Evolutionary conservation across 176 grass and related monocot species (phyloP).

Genomic region (Triticum monococcum): DNA sequence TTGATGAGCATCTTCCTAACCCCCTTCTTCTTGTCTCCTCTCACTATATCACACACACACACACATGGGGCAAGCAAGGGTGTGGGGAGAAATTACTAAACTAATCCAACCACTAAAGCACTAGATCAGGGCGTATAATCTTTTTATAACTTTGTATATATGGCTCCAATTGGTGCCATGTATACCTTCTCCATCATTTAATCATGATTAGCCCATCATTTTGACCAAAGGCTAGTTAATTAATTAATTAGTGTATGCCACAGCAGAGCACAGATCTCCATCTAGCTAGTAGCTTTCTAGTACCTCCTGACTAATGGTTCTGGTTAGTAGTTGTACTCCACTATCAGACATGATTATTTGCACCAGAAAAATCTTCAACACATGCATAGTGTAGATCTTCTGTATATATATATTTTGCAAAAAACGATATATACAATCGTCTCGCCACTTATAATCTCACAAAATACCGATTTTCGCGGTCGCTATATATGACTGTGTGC

Average conservation of each 20-base stretch:
- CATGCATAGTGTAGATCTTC: background rate
- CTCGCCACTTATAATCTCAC: too few relatives aligned
- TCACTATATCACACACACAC: background rate
- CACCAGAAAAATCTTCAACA: background rate
- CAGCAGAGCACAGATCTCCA: conserved; percentile 18
- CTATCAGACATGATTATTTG: background rate
- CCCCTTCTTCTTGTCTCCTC: conserved; percentile 48
- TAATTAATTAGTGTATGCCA: background rate
- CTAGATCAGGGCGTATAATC: background rate
- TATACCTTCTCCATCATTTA: background rate
- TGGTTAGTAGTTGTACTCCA: background rate
- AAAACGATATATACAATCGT: background rate
- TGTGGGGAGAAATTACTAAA: conserved; percentile 19
- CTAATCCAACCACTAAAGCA: conserved; percentile 16
- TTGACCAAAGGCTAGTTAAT: background rate
- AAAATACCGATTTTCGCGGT: background rate
- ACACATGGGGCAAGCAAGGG: conserved; percentile 14
- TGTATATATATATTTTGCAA: background rate
- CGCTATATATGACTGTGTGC: background rate
- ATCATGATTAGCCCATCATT: conserved; percentile 13
- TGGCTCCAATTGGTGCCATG: background rate
- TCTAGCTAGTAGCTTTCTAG: background rate
- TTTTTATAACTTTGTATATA: background rate
- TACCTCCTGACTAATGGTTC: background rate
- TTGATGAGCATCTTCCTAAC: conserved; percentile 40